Evolutionary conservation across 768 basidiomycete species (phyloP), one percentile per base, ranked within the genome.

Genomic region (Atractiella rhizophila): DNA sequence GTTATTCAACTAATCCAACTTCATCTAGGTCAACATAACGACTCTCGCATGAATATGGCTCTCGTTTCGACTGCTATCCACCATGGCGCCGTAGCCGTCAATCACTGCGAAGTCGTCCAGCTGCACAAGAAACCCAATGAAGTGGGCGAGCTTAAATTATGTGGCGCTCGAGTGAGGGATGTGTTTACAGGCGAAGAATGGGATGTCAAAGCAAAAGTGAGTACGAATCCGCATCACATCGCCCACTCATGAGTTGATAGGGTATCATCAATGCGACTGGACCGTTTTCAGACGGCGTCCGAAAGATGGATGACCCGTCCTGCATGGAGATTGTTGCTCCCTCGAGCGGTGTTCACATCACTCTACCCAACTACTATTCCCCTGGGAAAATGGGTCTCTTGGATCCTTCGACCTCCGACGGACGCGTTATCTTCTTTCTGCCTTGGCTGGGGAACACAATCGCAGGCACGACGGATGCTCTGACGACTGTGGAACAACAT

Each of bases 361-460:
- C 88, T 0, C 73, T 98, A 2, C 88, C 88, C 3, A 80, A 81
- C 54, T 98, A 96, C 63, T 94, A 91, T 57, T 81, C 83, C 1
- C 88, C 88, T 3, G 61, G 61, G 46, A 71, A 76, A 13, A 91
- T 96, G 79, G 88, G 91, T 32, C 68, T 96, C 4, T 68, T 96
- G 33, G 91, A 96, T 58, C 91, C 88, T 1, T 67, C 81, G 3
- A 91, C 91, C 4, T 82, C 79, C 0, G 88, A 98, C 48, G 88
- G 88, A 0, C 76, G 88, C 21, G 86, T 98, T 41, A 88, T 98
- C 55, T 98, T 94, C 68, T 91, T 98, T 69, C 69, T 98, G 9
- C 88, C 88, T 0, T 98, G 91, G 88, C 76, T 94, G 61, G 88
- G 88, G 8, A 82, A 76, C 63, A 85, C 85, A 29, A 85, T 98